Evolutionary conservation across 2,329 filamentous ascomycete genomes (phyloP), one percentile per base, ranked within the genome.

Genomic region (Calonectria pteridis): DNA sequence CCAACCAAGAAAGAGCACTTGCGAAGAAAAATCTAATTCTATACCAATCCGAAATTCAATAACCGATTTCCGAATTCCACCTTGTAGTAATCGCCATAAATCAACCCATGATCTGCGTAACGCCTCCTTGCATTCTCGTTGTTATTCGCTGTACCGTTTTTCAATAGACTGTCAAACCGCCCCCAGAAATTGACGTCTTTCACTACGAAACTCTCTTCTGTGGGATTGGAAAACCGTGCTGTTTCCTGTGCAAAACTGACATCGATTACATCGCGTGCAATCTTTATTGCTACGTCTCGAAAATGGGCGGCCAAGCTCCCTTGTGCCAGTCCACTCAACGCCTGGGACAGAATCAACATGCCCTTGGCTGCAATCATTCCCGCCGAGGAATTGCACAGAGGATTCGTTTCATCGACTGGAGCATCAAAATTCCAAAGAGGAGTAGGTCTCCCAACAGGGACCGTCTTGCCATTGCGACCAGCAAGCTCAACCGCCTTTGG

Each of bases 11-110:
- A 20, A 28, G 13, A 13, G 7, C 16, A 3, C 18, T 20, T 23
- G 11, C 6, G 3, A 11, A 16, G 20, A 40, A 10, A 37, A n/a
- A 26, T 62, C 55, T 40, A 62, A 28, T 62, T 64, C 71, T 73
- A 77, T 20, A 62, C 55, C 1, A 78, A 62, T 2, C 83, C 82
- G 82, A 86, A 82, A 43, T 80, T 76, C 50, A 89, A 70, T n/a
- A 89, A 75, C 59, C 85, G 84, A 66, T 89, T 89, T 4, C 87
- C 87, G 80, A 87, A 76, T 71, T 87, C 85, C 1, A 89, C 76
- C 23, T 89, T 79, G 73, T 85, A 89, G 71, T 89, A 89, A 69
- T 89, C 87, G 0, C 85, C 87, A 79, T 89, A 89, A 10, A 89
- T 87, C 20, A 89, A 73, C 0, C 87, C 87, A 74, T 85, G 84